Base-by-base conservation (phyloP, 2,329 filamentous ascomycete genomes). In the Monilinia fructicola region DNA sequence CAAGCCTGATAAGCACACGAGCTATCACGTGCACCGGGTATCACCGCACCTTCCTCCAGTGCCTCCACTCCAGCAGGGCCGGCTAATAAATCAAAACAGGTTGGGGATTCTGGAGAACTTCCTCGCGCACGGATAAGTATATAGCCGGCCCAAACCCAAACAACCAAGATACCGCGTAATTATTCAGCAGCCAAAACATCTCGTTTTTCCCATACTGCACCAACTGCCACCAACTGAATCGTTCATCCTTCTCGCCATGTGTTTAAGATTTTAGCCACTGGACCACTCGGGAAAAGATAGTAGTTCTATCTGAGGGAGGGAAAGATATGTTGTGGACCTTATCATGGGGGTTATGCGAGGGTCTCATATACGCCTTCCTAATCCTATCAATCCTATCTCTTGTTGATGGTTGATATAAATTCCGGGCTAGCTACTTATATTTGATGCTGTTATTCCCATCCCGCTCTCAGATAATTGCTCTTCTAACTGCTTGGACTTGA, bases 281-380 rank as follows among this genome's bases (percentile, higher is more conserved):
- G 9, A 18, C 1, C 18, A 21, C 3, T 18, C 12, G 42, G 42
- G 4, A n/a, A n/a, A 50, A 50, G 23, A 6, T 52, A 48, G 56
- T 50, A 60, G 56, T 60, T 18, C 56, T 60, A 48, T 60, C 56
- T 48, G 21, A 35, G 23, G 44, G 6, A 14, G 23, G 40, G 21
- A 60, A 23, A 35, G 26, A 60, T 48, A 38, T 48, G 21, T 11
- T 60, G 42, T 60, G 42, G 42, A 60, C 23, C 42, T 60, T 23
- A 35, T 23, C 56, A 59, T 12, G 26, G 28, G 2, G 21, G 42
- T 31, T 16, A 35, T n/a, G 56, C 26, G 14, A 23, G 12, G n/a
- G 28, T 38, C 5, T 54, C 28, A 38, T n/a, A 7, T 18, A 46
- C 10, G 38, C 38, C 38, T 14, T 11, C 38, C 38, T 40, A 14